Percentiles rank a stretch among this genome's conserved stretches.
These are phyloP conservation scores for Plenodomus lindquistii DNA, from an alignment of 2,329 filamentous ascomycete species.

Conservation along the genomic window DNA sequence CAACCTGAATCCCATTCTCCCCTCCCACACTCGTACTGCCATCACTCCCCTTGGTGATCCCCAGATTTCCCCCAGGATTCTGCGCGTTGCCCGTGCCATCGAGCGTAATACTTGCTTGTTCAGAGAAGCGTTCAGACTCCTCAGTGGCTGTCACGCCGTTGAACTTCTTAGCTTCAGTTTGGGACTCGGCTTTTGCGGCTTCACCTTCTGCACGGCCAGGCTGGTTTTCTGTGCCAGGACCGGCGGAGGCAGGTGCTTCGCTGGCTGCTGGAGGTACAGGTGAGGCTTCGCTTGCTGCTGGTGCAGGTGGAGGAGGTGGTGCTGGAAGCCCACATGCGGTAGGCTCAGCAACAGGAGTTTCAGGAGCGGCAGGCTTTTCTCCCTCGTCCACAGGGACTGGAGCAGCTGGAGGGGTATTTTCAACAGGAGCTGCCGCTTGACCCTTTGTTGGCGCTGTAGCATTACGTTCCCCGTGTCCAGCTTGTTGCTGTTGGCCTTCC, in stretches of 20 bases:
- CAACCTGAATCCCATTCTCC: slow-evolving; percentile 37
- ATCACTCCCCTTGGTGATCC: slow-evolving; percentile 38
- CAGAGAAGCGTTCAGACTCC: slow-evolving; percentile 36
- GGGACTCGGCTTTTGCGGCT: slow-evolving; percentile 16
- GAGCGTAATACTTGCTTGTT: slow-evolving; percentile 32
- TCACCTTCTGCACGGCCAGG: slow-evolving; percentile 19
- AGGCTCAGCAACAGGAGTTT: too few species aligned
- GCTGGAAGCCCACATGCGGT: background rate
- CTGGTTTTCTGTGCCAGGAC: slow-evolving; percentile 24
- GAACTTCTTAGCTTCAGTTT: slow-evolving; percentile 23
- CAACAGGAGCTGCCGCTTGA: slow-evolving; percentile 2
- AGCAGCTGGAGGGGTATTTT: background rate
- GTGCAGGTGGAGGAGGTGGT: too few species aligned
- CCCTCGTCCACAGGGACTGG: slow-evolving; percentile 6
- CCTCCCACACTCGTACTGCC: slow-evolving; percentile 38
- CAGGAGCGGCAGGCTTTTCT: slow-evolving; percentile 2
- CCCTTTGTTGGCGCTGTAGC: slow-evolving; percentile 7
- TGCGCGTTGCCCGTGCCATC: slow-evolving; percentile 26
- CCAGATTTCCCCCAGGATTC: slow-evolving; percentile 38
- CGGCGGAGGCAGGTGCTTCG: slow-evolving; percentile 3
- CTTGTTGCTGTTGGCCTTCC: slow-evolving; percentile 11
- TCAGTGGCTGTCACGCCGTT: slow-evolving; percentile 34
- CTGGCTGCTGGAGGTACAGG: too few species aligned
- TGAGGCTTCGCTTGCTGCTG: too few species aligned
- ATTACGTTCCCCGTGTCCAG: slow-evolving; percentile 3